phyloP scores from a whole-genome alignment of 2,329 filamentous ascomycete genomes.

The Colletotrichum kahawae region DNA sequence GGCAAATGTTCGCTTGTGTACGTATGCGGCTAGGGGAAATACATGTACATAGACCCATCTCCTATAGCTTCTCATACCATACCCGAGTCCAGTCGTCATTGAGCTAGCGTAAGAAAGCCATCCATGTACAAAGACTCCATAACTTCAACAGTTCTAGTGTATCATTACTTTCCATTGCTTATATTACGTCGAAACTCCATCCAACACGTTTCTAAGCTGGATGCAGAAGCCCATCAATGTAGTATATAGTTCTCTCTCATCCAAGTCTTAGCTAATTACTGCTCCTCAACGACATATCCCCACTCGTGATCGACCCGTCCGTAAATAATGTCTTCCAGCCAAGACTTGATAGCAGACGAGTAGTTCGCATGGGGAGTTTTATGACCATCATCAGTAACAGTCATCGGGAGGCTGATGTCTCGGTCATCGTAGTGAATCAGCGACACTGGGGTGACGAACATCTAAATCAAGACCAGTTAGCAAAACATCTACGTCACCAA shows the following conservation, averaged over 20 bases:
- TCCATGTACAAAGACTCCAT: background rate
- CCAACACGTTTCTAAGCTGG: background rate
- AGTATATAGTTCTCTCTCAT: background rate
- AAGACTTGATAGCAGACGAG: constrained; percentile 66
- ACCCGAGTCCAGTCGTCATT: accelerated
- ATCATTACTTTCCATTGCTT: background rate
- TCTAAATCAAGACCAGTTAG: constrained; percentile 47
- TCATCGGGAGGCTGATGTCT: constrained; percentile 65
- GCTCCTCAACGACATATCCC: constrained; percentile 70
- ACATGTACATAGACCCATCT: too few species aligned
- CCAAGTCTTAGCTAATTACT: constrained; percentile 25
- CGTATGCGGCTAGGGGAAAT: too few species aligned
- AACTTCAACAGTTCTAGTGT: background rate
- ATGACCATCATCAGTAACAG: constrained; percentile 46
- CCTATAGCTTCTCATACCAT: too few species aligned
- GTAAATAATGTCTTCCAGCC: constrained; percentile 77
- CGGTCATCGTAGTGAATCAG: constrained; percentile 69
- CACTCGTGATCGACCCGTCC: constrained; percentile 71
- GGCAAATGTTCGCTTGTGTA: too few species aligned
- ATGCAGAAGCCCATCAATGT: background rate
- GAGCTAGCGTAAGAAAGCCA: background rate
- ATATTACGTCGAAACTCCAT: background rate
- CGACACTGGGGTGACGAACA: constrained; percentile 72
- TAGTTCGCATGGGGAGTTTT: constrained; percentile 36
- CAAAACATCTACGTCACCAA: background rate